A percentile compares a stretch with the other conserved stretches of the same genome.
phyloP scores from a whole-genome alignment of 495 filamentous ascomycete species.

The Rostrohypoxylon terebratum region DNA sequence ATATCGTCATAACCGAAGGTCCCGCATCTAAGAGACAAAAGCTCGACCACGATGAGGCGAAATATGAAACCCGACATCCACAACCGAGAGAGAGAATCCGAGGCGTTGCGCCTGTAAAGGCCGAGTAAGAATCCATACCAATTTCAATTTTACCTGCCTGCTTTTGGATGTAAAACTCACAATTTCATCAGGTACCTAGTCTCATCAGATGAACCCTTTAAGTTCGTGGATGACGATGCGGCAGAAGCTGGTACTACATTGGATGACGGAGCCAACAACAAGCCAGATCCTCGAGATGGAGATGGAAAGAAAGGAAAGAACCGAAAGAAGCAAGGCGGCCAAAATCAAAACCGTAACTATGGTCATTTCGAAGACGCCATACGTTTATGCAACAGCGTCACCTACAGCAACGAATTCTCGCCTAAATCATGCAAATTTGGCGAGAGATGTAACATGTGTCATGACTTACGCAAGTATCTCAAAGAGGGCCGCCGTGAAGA shows the following conservation, averaged over 20 bases:
- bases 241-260: conserved; percentile 69
- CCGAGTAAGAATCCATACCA: conserved; percentile 70
- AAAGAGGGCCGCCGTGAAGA: conserved; percentile 83
- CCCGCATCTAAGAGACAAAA: conserved; percentile 50
- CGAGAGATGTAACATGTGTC: conserved; percentile 79
- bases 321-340: conserved; percentile 76
- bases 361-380: conserved; percentile 82
- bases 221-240: conserved; percentile 71
- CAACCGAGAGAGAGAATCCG: conserved; percentile 59
- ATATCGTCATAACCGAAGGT: conserved; percentile 30
- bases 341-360: conserved; percentile 89
- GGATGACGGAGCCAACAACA: conserved; percentile 54
- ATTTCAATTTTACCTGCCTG: neutral
- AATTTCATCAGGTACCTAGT: conserved; percentile 68
- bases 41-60: conserved; percentile 45
- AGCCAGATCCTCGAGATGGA: conserved; percentile 47
- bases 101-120: conserved; percentile 85
- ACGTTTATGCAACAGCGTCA: conserved; percentile 78
- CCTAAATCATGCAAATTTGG: conserved; percentile 78
- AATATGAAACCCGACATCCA: conserved; percentile 44
- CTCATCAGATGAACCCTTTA: conserved; percentile 46
- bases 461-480: conserved; percentile 87
- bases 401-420: conserved; percentile 77
- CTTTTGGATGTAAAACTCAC: conserved; percentile 35
- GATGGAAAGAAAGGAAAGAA: conserved; percentile 66